Conservation (phyloP, 1,284 basidiomycete species). For the Malassezia brasiliensis region DNA sequence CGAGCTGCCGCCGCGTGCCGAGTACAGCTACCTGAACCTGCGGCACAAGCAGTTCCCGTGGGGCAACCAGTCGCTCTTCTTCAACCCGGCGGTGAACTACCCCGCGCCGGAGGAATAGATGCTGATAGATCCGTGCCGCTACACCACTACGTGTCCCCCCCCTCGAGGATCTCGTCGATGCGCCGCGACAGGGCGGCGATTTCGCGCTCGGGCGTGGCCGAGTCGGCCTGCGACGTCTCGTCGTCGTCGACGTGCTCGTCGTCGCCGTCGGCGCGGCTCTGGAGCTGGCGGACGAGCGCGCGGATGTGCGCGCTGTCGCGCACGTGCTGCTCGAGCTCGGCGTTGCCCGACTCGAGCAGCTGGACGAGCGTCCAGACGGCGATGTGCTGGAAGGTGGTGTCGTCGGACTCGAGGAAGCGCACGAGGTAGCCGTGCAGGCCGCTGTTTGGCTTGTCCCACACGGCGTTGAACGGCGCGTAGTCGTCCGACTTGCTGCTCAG, state of each 20-base stretch:
- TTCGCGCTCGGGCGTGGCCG: slow-evolving; percentile 37
- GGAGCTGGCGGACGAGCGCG: slow-evolving; percentile 35
- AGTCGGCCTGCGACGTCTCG: slow-evolving; percentile 29
- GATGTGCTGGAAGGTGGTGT: slow-evolving; percentile 99
- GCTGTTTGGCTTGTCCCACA: slow-evolving; percentile 95
- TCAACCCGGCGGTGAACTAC: slow-evolving; percentile 40
- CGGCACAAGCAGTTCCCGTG: slow-evolving; percentile 30
- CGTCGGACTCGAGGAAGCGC: slow-evolving; percentile 82
- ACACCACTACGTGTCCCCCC: slow-evolving; percentile 16
- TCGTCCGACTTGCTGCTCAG: slow-evolving; percentile 87
- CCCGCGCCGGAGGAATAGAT: slow-evolving; percentile 16
- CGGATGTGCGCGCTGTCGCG: slow-evolving; percentile 33
- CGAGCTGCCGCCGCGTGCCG: slow-evolving; percentile 31
- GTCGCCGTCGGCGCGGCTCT: slow-evolving; percentile 17
- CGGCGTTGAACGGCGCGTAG: slow-evolving; percentile 92
- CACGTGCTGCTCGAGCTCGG: slow-evolving; percentile 46
- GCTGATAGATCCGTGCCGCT: background rate
- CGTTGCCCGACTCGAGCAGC: slow-evolving; percentile 81
- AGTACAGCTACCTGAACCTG: slow-evolving; percentile 36
- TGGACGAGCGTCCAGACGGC: slow-evolving; percentile 92
- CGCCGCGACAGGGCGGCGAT: slow-evolving; percentile 36
- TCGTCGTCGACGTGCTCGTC: slow-evolving; percentile 24
- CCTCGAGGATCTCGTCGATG: slow-evolving; percentile 42
- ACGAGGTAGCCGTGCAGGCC: slow-evolving; percentile 92
- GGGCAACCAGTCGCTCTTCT: slow-evolving; percentile 40